These are phyloP conservation scores for Lactarius hatsudake DNA, from an alignment of 768 basidiomycete species.

Conservation along the genomic window DNA sequence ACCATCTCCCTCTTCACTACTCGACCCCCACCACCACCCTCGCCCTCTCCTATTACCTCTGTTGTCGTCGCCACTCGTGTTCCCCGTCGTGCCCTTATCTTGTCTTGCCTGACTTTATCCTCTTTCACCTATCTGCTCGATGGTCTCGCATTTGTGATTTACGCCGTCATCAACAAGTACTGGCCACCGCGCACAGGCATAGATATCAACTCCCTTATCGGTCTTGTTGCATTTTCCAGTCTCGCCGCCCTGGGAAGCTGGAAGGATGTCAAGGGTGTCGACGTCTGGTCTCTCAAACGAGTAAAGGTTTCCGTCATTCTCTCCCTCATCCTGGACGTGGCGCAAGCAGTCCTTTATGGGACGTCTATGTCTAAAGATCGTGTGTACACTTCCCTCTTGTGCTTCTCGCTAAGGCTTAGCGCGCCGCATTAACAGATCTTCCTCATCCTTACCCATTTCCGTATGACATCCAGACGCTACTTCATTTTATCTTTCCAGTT, in stretches of 20 bases:
- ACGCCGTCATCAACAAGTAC: slow-evolving; percentile 57
- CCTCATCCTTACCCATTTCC: slow-evolving; percentile 28
- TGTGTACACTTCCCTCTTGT: slow-evolving; percentile 13
- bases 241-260: slow-evolving; percentile 74
- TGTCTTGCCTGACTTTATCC: slow-evolving; percentile 63
- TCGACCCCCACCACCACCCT: slow-evolving; percentile 43
- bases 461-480: slow-evolving; percentile 37
- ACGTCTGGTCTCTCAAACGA: slow-evolving; percentile 62
- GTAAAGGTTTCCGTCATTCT: slow-evolving; percentile 53
- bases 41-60: slow-evolving; percentile 65
- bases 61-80: slow-evolving; percentile 71
- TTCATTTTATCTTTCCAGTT: slow-evolving; percentile 56
- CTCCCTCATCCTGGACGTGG: slow-evolving; percentile 58
- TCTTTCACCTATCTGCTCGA: slow-evolving; percentile 77
- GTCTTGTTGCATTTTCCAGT: slow-evolving; percentile 66
- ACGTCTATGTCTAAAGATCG: slow-evolving; percentile 38
- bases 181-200: slow-evolving; percentile 67
- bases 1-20: slow-evolving; percentile 57
- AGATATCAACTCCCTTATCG: slow-evolving; percentile 64
- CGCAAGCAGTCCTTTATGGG: slow-evolving; percentile 55
- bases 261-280: slow-evolving; percentile 71
- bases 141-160: slow-evolving; percentile 67
- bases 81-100: slow-evolving; percentile 75
- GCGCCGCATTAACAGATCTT: slow-evolving; percentile 11
- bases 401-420: slow-evolving; percentile 1